Conservation (phyloP, 495 filamentous ascomycete species). For the Trichoderma erinaceum region DNA sequence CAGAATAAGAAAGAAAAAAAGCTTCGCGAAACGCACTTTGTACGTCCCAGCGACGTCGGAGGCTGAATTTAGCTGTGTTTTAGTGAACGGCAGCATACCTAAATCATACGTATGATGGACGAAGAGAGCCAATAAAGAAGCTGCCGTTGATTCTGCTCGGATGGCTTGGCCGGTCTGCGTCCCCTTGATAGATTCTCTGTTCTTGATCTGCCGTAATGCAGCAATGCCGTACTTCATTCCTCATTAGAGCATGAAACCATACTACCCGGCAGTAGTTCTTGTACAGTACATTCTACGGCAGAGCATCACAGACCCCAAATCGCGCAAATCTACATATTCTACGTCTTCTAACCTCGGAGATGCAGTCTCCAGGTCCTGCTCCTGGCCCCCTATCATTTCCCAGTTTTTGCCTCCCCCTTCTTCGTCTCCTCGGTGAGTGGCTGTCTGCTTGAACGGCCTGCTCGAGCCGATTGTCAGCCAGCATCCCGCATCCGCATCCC, state of each 20-base stretch:
- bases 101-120: not conserved
- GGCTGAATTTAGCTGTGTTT: not conserved
- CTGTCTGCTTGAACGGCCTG: not conserved
- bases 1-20: not conserved
- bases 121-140: not conserved
- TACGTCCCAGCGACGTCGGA: conserved; percentile 7
- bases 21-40: not conserved
- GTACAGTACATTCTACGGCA: not conserved
- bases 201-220: too few relatives aligned
- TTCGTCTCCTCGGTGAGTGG: not conserved
- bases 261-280: too few relatives aligned
- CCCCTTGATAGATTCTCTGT: too few relatives aligned
- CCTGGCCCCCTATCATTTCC: not conserved
- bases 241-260: too few relatives aligned
- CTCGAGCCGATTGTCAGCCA: not conserved
- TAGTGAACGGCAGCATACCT: conserved; percentile 10
- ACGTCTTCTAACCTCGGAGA: not conserved
- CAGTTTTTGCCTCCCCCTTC: not conserved
- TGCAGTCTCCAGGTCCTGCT: not conserved
- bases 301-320: not conserved
- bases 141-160: not conserved
- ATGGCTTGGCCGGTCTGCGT: too few relatives aligned
- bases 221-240: too few relatives aligned
- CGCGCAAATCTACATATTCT: not conserved
- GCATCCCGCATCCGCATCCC: not conserved